phyloP scores from a whole-genome alignment of 2,329 filamentous ascomycete species.

The Aplosporella prunicola region DNA sequence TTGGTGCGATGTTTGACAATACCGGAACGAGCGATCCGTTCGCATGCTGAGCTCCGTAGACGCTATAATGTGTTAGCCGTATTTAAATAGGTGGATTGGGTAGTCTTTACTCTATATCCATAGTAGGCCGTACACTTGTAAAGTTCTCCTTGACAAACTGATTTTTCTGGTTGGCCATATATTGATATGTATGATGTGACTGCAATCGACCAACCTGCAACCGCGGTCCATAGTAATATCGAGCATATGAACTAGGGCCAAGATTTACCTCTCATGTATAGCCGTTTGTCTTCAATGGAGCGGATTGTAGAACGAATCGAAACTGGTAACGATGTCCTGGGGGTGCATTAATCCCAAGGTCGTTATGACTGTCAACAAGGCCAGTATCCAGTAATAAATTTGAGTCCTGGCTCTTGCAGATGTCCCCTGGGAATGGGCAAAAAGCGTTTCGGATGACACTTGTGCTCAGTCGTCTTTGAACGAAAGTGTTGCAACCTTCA shows the following conservation, averaged over 20 bases:
- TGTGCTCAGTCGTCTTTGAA: neutral
- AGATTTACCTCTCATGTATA: slow-evolving; percentile 6
- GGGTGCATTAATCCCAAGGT: slow-evolving; percentile 20
- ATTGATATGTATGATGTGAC: neutral
- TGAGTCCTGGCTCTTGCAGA: slow-evolving; percentile 14
- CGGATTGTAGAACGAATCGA: slow-evolving; percentile 17
- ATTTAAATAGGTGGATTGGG: too few species aligned
- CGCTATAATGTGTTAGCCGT: neutral
- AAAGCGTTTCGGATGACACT: slow-evolving; percentile 11
- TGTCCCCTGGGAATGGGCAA: slow-evolving; percentile 16
- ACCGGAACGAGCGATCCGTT: neutral
- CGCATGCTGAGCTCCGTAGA: neutral
- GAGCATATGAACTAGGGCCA: neutral
- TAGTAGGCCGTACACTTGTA: too few species aligned
- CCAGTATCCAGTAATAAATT: slow-evolving; percentile 20
- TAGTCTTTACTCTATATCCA: too few species aligned
- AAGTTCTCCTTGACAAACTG: too few species aligned
- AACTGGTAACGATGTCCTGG: slow-evolving; percentile 16
- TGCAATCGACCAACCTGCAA: neutral
- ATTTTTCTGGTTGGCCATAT: too few species aligned
- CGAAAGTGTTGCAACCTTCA: neutral
- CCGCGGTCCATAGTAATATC: slow-evolving; percentile 8
- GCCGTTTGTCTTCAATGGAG: slow-evolving; percentile 15
- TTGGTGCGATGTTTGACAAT: neutral
- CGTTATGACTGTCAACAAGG: slow-evolving; percentile 15